Evolutionary conservation across 1,139 yeast genomes (phyloP), one percentile per base, ranked within the genome.

Genomic region (Yamadazyma triangularis): DNA sequence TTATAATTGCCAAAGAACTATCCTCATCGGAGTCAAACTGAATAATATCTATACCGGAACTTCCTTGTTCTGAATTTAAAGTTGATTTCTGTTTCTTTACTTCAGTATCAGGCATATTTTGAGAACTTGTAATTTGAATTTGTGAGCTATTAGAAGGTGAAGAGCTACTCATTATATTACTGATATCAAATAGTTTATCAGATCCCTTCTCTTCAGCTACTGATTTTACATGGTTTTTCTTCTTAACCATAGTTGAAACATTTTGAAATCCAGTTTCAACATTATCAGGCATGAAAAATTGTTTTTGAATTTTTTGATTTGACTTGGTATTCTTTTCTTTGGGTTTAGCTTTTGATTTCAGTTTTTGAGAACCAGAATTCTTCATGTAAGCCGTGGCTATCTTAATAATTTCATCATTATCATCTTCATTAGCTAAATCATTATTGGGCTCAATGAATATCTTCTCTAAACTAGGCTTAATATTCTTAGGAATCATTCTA

Each of bases 201-300:
- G 20, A 6, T 7, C 8, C 20, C 9, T 9, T 18, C 9, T 18
- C 20, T 7, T 18, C 20, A 9, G 20, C 20, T 7, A 18, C 20
- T 6, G 20, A 18, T 18, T 18, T 18, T 18, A 7, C 20, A 18
- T 18, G 20, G 9, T 18, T 18, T 18, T 18, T 18, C 20, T 18
- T 18, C 6, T 9, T 6, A 5, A 79, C 68, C 58, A 81, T 46
- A 23, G 59, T 56, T 4, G 75, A 60, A 1, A 85, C 91, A 11
- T 64, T 62, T 25, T 67, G 62, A 44, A 87, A 85, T 1, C 93
- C 93, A 0, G 81, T 71, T 21, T 70, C 74, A 4, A 78, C 95
- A 48, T 79, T 70, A 42, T 82, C 89, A 0, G 95, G 95, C 86
- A 85, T 79, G 51, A 77, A 77, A 44, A 85, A 85, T 33, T 58